A percentile compares a stretch with the other conserved stretches of the same genome.
Evolutionary conservation across 345 rosid genomes (phyloP).

Genomic region (Pistacia vera): DNA sequence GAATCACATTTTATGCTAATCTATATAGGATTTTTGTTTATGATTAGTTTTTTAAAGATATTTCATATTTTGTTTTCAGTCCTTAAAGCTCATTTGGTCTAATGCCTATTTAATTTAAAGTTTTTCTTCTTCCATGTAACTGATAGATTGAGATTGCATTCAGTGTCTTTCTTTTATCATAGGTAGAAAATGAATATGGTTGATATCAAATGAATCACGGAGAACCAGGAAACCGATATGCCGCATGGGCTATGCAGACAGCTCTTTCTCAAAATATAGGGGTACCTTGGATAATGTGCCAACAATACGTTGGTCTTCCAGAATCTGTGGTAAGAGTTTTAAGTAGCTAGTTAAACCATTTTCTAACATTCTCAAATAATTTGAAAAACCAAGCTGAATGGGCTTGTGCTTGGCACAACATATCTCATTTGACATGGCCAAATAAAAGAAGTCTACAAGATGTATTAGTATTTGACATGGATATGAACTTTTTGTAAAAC

Average conservation of each 20-base stretch:
- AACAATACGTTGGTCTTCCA: conserved; percentile 75
- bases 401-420: too few species aligned
- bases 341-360: background rate
- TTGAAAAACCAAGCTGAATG: too few species aligned
- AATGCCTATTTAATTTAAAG: background rate
- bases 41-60: too few species aligned
- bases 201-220: conserved; percentile 62
- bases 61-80: too few species aligned
- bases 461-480: too few species aligned
- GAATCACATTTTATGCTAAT: too few species aligned
- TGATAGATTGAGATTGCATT: background rate
- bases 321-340: conserved; percentile 51
- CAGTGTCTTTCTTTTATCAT: conserved; percentile 21
- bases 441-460: too few species aligned
- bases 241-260: conserved; percentile 82
- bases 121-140: background rate
- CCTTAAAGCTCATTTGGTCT: background rate
- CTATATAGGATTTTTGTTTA: too few species aligned
- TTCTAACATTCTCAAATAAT: background rate
- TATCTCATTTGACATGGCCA: too few species aligned
- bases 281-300: conserved; percentile 97
- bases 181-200: conserved; percentile 96
- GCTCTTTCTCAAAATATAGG: conserved; percentile 87
- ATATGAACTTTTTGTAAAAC: too few species aligned
- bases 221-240: conserved; percentile 72